Conservation (phyloP, 2,329 filamentous ascomycete genomes). For the Apiospora hydei region DNA sequence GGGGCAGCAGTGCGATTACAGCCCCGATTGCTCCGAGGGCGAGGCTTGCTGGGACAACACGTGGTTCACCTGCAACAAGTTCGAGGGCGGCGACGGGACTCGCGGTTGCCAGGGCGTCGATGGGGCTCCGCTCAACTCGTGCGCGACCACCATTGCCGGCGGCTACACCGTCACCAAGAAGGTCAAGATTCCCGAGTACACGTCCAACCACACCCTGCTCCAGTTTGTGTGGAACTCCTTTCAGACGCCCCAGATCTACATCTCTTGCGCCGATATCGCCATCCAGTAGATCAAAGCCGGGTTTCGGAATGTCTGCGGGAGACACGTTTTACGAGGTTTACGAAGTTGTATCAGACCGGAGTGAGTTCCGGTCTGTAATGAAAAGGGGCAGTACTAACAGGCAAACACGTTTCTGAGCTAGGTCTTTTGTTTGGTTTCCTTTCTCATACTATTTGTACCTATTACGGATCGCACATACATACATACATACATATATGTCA, state of each 20-base stretch:
- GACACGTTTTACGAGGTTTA: no score
- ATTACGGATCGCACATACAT: no score
- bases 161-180: slow-evolving; percentile 61
- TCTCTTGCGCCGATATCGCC: slow-evolving; percentile 60
- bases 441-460: no score
- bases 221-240: slow-evolving; percentile 63
- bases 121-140: slow-evolving; percentile 50
- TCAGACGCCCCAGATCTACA: slow-evolving; percentile 61
- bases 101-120: slow-evolving; percentile 56
- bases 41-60: slow-evolving; percentile 57
- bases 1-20: slow-evolving; percentile 57
- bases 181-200: slow-evolving; percentile 57
- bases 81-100: slow-evolving; percentile 43
- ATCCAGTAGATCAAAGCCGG: slow-evolving; percentile 38
- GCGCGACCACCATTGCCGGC: slow-evolving; percentile 58
- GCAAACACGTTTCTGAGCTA: no score
- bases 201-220: slow-evolving; percentile 57
- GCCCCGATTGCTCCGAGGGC: slow-evolving; percentile 52
- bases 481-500: no score
- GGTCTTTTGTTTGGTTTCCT: no score
- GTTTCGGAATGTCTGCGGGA: no score
- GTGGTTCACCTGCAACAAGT: slow-evolving; percentile 62
- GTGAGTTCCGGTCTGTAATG: no score
- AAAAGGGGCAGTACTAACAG: no score
- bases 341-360: not conserved